Conservation (phyloP, 345 rosid genomes). For the Excoecaria agallocha region DNA sequence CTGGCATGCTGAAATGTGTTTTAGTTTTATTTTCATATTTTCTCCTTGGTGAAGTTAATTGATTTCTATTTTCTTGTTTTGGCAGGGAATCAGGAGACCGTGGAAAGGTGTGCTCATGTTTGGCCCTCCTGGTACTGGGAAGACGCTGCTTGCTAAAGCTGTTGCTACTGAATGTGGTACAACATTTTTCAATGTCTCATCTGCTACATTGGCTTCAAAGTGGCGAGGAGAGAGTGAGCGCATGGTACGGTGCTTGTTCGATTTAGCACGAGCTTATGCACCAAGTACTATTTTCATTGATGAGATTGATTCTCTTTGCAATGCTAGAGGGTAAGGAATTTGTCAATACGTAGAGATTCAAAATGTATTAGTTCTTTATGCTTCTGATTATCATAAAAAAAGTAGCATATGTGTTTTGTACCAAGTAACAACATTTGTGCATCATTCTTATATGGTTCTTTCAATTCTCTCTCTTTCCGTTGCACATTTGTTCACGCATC, state of each 20-base stretch:
- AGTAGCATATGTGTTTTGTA: neutral
- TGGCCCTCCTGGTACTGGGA: slow-evolving; percentile 99
- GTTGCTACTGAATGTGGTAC: slow-evolving; percentile 99
- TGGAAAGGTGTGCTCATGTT: slow-evolving; percentile 99
- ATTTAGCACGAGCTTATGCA: slow-evolving; percentile 92
- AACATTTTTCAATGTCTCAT: slow-evolving; percentile 93
- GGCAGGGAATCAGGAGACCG: slow-evolving; percentile 97
- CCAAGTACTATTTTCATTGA: slow-evolving; percentile 97
- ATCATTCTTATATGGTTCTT: neutral
- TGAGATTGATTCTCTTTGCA: slow-evolving; percentile 97
- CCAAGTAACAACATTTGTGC: neutral
- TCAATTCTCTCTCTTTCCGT: neutral
- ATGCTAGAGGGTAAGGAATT: slow-evolving; percentile 75
- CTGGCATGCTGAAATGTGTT: neutral
- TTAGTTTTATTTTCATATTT: neutral
- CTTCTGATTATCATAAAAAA: neutral
- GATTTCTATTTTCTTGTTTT: slow-evolving; percentile 4
- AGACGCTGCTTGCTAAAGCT: slow-evolving; percentile 92
- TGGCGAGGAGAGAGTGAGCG: slow-evolving; percentile 99
- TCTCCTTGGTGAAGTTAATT: neutral
- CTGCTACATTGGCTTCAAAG: slow-evolving; percentile 95
- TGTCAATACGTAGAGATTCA: neutral
- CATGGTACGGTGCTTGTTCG: slow-evolving; percentile 95
- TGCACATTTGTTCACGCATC: neutral
- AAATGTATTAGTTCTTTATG: neutral